A percentile compares a stretch with the other conserved stretches of the same genome.
Evolutionary conservation across 2,329 filamentous ascomycete species (phyloP).

Genomic region (Aspergillus fumigatiaffinis): DNA sequence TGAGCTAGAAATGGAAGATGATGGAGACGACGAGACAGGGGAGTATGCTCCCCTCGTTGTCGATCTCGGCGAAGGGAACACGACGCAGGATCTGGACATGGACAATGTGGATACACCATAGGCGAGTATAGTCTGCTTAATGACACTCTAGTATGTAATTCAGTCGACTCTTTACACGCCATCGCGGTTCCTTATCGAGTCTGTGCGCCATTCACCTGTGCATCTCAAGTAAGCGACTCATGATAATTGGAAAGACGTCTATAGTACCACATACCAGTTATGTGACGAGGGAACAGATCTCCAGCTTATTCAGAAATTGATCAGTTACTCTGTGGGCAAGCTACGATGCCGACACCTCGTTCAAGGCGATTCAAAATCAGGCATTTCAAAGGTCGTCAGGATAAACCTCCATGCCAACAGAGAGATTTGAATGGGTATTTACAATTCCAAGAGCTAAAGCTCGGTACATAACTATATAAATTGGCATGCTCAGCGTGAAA

Average conservation of each 20-base stretch:
- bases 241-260: neutral
- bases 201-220: no score
- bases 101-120: neutral
- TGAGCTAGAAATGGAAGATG: conserved; percentile 56
- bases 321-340: neutral
- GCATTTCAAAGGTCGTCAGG: neutral
- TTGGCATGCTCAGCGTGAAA: neutral
- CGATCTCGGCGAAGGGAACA: conserved; percentile 36
- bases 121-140: neutral
- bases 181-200: neutral
- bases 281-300: neutral
- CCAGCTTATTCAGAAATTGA: neutral
- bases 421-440: neutral
- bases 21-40: conserved; percentile 61
- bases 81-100: neutral
- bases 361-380: neutral
- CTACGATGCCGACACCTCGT: neutral
- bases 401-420: neutral
- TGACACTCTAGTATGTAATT: neutral
- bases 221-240: neutral
- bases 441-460: neutral
- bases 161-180: neutral
- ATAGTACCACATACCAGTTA: neutral
- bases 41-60: conserved; percentile 63
- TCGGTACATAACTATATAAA: neutral